phyloP scores from a whole-genome alignment of 208 protist species.

The Crithidia bombi region DNA sequence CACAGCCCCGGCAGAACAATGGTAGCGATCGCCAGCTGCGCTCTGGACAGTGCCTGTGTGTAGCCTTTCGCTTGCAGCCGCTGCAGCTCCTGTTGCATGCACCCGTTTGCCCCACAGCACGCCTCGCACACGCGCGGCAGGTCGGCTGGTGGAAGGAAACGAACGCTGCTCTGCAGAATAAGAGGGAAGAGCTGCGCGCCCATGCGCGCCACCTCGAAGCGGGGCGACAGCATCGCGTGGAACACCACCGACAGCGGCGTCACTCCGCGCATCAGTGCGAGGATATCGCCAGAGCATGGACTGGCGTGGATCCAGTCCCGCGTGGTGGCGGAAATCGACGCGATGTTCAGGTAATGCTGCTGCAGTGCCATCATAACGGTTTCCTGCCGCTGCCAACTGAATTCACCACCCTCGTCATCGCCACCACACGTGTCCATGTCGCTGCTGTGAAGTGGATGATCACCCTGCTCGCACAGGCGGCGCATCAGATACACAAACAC shows the following conservation, averaged over 20 bases:
- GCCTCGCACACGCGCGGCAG: conserved; percentile 32
- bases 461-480: conserved; percentile 30
- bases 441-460: conserved; percentile 15
- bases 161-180: conserved; percentile 67
- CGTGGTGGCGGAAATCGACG: conserved; percentile 1
- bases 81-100: conserved; percentile 32
- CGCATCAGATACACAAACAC: conserved; percentile 53
- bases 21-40: conserved; percentile 34
- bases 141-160: conserved; percentile 33
- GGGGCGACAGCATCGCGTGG: conserved; percentile 29
- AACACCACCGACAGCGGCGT: conserved; percentile 32
- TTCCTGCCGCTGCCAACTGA: conserved; percentile 70
- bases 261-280: conserved; percentile 7
- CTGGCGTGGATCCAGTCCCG: conserved; percentile 34
- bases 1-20: conserved; percentile 53
- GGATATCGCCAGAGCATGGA: conserved; percentile 5
- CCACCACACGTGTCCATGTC: conserved; percentile 17
- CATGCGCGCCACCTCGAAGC: conserved; percentile 81
- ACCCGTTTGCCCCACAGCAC: conserved; percentile 36
- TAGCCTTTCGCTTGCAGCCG: conserved; percentile 14
- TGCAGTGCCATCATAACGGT: conserved; percentile 86
- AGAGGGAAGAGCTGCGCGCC: conserved; percentile 70
- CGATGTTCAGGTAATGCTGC: conserved; percentile 51
- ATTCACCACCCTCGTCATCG: conserved; percentile 3
- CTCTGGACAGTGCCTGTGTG: conserved; percentile 8